phyloP scores from a whole-genome alignment of 768 basidiomycete genomes.

The Termitomyces sp. region DNA sequence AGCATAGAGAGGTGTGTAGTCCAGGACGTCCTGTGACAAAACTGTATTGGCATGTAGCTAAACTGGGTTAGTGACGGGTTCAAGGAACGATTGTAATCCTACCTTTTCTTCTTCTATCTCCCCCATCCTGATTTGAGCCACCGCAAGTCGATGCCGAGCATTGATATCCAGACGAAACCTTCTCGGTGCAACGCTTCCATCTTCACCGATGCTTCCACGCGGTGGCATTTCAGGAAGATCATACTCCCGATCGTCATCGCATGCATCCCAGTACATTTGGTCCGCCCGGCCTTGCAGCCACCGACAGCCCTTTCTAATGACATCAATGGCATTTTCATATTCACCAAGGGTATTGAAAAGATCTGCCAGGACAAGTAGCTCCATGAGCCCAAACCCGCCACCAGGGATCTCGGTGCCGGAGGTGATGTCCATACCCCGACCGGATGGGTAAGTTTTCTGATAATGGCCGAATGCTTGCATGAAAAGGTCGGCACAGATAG shows the following conservation, averaged over 20 bases:
- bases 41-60: too few relatives aligned
- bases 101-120: conserved; percentile 82
- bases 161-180: conserved; percentile 52
- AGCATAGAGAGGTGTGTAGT: too few relatives aligned
- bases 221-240: too few relatives aligned
- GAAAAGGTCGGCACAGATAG: too few relatives aligned
- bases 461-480: conserved; percentile 70
- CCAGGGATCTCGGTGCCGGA: conserved; percentile 27
- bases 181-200: conserved; percentile 48
- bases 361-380: conserved; percentile 83
- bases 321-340: conserved; percentile 59
- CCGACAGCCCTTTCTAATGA: conserved; percentile 69
- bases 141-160: too few relatives aligned
- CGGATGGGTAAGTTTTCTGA: conserved; percentile 40
- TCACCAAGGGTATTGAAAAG: too few relatives aligned
- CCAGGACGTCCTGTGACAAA: too few relatives aligned
- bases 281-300: too few relatives aligned
- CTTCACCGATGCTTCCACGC: conserved; percentile 24
- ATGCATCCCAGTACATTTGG: too few relatives aligned
- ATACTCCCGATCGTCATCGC: too few relatives aligned
- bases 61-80: too few relatives aligned
- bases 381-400: conserved; percentile 55
- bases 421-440: conserved; percentile 25
- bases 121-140: conserved; percentile 73
- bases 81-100: conserved; percentile 17